Base-by-base conservation (phyloP, 2,329 filamentous ascomycete genomes). In the Epichloe scottii region DNA sequence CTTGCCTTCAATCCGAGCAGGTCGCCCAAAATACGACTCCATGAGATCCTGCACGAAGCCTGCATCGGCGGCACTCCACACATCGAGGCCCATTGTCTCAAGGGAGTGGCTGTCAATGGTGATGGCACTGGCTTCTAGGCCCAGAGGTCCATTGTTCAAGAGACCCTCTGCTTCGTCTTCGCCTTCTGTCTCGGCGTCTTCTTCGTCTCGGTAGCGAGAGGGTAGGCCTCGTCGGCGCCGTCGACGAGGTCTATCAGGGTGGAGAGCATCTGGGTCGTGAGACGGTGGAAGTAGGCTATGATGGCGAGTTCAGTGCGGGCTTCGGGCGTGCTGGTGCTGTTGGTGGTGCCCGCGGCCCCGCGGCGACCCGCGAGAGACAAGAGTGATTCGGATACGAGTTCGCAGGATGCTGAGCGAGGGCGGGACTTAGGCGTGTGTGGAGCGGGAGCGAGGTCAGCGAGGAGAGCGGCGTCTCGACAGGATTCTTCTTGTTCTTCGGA, bases 261-360 rank as follows among this genome's bases (percentile, higher is more conserved):
- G 0, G 74, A 74, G 21, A 91, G 68, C 42, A 88, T 74, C 58
- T 79, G 73, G 2, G 78, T 77, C 0, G 87, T 89, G 48, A 89
- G 72, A 1, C 86, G 79, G 66, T 90, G 87, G 65, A 91, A 91
- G 65, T 89, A 93, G 1, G 85, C 83, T 50, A 90, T 86, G 48
- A 89, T 78, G 40, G 83, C 79, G 54, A 88, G 81, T 61, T 89
- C 84, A 11, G 78, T 63, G 45, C 70, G 66, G 43, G 76, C 68
- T 12, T 65, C 34, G 21, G 50, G 40, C 19, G 45, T 15, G 35
- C 43, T 10, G 17, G 8, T 6, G 34, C 33, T 12, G 14, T 33
- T 21, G 33, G 19, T 33, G 45, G 14, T 19, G 35, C 35, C 35
- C 30, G 33, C 63, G 6, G 60, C 60, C 4, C 59, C 59, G 49